A percentile compares a stretch with the other conserved stretches of the same genome.
Evolutionary conservation across 192 early-diverging fungal genomes (phyloP).

Genomic region (Coemansia sp.): DNA sequence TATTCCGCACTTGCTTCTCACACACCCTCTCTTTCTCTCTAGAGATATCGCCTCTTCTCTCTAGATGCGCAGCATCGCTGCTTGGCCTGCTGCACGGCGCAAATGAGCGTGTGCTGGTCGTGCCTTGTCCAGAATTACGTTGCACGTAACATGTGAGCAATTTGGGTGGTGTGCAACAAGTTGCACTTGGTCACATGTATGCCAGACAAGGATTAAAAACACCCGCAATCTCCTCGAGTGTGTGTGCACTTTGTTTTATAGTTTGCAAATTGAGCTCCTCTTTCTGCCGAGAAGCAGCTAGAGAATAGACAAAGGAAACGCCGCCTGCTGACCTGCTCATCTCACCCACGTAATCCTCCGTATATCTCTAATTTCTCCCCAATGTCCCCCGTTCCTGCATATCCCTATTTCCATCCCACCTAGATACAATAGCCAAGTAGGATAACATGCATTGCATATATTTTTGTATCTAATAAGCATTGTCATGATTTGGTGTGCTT

Average conservation of each 20-base stretch:
- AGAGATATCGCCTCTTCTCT: not conserved
- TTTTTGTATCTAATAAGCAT: slow-evolving; percentile 9
- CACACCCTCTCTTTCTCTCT: not conserved
- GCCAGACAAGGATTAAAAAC: not conserved
- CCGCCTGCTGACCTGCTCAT: not conserved
- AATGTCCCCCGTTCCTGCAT: not conserved
- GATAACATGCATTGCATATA: slow-evolving; percentile 8
- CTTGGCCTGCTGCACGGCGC: slow-evolving; percentile 2
- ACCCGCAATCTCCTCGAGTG: slow-evolving; percentile 1
- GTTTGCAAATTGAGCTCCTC: not conserved
- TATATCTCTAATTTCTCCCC: not conserved
- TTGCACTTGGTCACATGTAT: not conserved
- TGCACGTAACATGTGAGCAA: slow-evolving; percentile 12
- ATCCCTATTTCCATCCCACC: not conserved
- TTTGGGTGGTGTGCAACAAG: slow-evolving; percentile 4
- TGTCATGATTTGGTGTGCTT: slow-evolving; percentile 2
- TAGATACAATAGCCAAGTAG: slow-evolving; percentile 7
- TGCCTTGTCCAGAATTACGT: slow-evolving; percentile 8
- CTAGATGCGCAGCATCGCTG: not conserved
- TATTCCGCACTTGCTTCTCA: slow-evolving; percentile 2
- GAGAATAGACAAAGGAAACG: not conserved
- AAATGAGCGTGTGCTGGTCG: slow-evolving; percentile 2
- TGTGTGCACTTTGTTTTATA: not conserved
- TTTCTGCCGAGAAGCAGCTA: not conserved
- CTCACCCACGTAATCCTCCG: not conserved